A percentile compares a stretch with the other conserved stretches of the same genome.
Conservation (phyloP, 169 alveolate genomes). For the Eimeria sp. region DNA sequence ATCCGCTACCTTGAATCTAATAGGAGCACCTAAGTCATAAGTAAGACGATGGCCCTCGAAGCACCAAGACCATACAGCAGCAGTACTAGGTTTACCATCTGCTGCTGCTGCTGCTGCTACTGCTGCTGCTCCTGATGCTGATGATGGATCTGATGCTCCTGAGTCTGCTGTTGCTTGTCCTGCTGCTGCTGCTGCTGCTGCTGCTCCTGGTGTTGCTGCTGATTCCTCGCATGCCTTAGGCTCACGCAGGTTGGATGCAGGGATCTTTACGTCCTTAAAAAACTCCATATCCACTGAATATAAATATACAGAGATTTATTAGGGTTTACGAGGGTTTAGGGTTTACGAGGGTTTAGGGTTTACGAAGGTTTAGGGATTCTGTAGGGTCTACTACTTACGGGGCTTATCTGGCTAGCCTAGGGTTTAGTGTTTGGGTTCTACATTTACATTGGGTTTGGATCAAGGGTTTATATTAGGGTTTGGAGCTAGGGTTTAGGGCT, state of each 20-base stretch:
- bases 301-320: not conserved
- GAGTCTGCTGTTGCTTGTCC: too few relatives aligned
- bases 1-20: not conserved
- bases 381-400: not conserved
- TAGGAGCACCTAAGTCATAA: slow-evolving; percentile 17
- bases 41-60: slow-evolving; percentile 6
- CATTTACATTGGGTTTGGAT: not conserved
- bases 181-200: slow-evolving; percentile 30
- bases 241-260: slow-evolving; percentile 18
- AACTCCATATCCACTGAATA: slow-evolving; percentile 39
- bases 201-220: slow-evolving; percentile 27
- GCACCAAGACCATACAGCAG: slow-evolving; percentile 42
- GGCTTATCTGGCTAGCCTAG: not conserved
- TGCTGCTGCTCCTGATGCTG: too few relatives aligned
- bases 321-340: slow-evolving; percentile 23
- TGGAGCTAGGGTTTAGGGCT: slow-evolving; percentile 15
- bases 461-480: not conserved
- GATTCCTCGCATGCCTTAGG: slow-evolving; percentile 37
- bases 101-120: slow-evolving; percentile 13
- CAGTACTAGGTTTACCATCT: not conserved
- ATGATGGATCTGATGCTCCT: too few relatives aligned
- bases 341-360: slow-evolving; percentile 14
- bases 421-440: not conserved
- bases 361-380: not conserved
- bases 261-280: slow-evolving; percentile 35